Evolutionary conservation across 768 basidiomycete genomes (phyloP).

Genomic region (Trametes cubensis): DNA sequence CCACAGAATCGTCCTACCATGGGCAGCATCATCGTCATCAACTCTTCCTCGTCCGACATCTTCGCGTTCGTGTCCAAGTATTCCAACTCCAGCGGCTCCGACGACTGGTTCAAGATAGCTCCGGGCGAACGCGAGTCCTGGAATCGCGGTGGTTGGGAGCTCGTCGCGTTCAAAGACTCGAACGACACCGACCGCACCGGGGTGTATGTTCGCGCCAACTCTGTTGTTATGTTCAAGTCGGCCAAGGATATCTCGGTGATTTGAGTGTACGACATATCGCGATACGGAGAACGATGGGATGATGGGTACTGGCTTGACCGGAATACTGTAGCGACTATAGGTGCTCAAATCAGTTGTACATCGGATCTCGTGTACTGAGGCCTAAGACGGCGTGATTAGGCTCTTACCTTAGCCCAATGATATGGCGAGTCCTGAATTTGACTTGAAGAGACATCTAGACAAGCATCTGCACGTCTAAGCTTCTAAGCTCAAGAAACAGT

Average conservation of each 20-base stretch:
- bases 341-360: too few relatives aligned
- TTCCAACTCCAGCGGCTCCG: slow-evolving; percentile 8
- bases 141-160: slow-evolving; percentile 16
- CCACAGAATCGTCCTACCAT: neutral
- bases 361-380: too few relatives aligned
- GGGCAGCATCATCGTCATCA: slow-evolving; percentile 20
- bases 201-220: slow-evolving; percentile 9
- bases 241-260: neutral
- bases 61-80: too few relatives aligned
- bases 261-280: neutral
- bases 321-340: too few relatives aligned
- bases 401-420: too few relatives aligned
- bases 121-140: slow-evolving; percentile 14
- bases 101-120: slow-evolving; percentile 13
- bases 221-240: slow-evolving; percentile 9
- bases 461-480: too few relatives aligned
- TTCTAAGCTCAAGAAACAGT: too few relatives aligned
- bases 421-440: too few relatives aligned
- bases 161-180: slow-evolving; percentile 19
- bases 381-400: too few relatives aligned
- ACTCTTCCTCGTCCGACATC: neutral
- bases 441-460: too few relatives aligned
- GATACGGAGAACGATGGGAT: neutral
- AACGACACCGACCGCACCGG: slow-evolving; percentile 14
- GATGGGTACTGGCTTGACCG: neutral